Conservation (phyloP, 2,329 filamentous ascomycete species). For the Cadophora gregata region DNA sequence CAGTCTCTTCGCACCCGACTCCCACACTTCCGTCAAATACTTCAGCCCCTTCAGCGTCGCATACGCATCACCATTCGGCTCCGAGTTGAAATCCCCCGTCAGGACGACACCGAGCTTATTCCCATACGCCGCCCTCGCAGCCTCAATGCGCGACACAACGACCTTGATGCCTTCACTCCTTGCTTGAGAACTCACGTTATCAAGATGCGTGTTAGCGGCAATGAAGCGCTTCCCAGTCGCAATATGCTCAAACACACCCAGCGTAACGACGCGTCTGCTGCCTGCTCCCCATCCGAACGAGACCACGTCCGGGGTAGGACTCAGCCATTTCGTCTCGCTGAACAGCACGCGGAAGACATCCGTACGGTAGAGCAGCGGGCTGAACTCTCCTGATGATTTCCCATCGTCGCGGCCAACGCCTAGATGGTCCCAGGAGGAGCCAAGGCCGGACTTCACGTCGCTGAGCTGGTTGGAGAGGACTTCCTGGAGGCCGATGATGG, state of each 20-base stretch:
- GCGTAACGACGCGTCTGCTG: constrained; percentile 1
- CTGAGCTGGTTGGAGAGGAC: constrained; percentile 13
- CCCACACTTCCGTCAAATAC: constrained; percentile 15
- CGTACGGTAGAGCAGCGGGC: background rate
- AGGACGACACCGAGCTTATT: background rate
- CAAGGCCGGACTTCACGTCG: constrained; percentile 3
- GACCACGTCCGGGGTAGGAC: constrained; percentile 6
- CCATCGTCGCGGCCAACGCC: constrained; percentile 16
- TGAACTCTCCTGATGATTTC: background rate
- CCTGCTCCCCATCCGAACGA: constrained; percentile 17
- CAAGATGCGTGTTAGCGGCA: constrained; percentile 8
- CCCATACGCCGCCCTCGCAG: background rate
- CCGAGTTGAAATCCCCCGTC: constrained; percentile 14
- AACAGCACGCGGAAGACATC: constrained; percentile 1
- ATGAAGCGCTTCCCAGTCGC: constrained; percentile 13
- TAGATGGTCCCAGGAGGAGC: constrained; percentile 11
- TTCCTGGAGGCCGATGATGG: constrained; percentile 16
- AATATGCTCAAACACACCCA: constrained; percentile 13
- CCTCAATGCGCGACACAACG: constrained; percentile 11
- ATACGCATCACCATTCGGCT: constrained; percentile 14
- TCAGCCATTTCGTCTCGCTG: constrained; percentile 16
- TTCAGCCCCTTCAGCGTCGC: background rate
- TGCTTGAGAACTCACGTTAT: background rate
- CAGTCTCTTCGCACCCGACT: background rate
- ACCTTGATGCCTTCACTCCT: constrained; percentile 16